phyloP scores from a whole-genome alignment of 1,284 basidiomycete species.

The Sanguinoderma infundibulare region DNA sequence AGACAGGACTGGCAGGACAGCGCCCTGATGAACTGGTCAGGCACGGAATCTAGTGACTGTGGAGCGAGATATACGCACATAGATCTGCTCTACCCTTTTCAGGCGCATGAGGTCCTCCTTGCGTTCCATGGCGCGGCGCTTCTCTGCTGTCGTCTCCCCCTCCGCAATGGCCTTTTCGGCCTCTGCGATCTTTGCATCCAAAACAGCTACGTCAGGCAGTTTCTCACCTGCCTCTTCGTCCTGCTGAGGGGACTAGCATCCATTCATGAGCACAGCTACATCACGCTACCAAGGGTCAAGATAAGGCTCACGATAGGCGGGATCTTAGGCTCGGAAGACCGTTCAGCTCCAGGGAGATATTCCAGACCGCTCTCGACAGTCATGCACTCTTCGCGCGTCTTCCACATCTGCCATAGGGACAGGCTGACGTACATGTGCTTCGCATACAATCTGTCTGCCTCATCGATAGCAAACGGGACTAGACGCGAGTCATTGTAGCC shows the following conservation, averaged over 20 bases:
- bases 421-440: slow-evolving; percentile 92
- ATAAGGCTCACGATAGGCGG: slow-evolving; percentile 41
- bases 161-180: slow-evolving; percentile 61
- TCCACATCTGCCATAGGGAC: slow-evolving; percentile 93
- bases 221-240: slow-evolving; percentile 65
- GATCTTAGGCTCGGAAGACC: slow-evolving; percentile 37
- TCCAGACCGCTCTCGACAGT: slow-evolving; percentile 92
- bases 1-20: slow-evolving; percentile 81
- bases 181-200: slow-evolving; percentile 75
- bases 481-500: slow-evolving; percentile 56
- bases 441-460: slow-evolving; percentile 91
- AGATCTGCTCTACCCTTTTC: slow-evolving; percentile 88
- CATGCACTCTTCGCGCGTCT: slow-evolving; percentile 93
- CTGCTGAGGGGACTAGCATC: slow-evolving; percentile 36
- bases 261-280: neutral
- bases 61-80: slow-evolving; percentile 58
- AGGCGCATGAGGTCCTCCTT: slow-evolving; percentile 83
- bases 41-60: neutral
- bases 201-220: slow-evolving; percentile 68
- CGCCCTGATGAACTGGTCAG: slow-evolving; percentile 49
- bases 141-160: slow-evolving; percentile 57
- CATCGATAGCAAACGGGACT: slow-evolving; percentile 94
- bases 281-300: slow-evolving; percentile 3
- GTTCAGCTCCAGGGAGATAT: slow-evolving; percentile 69
- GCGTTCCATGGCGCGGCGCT: slow-evolving; percentile 67